A percentile compares a stretch with the other conserved stretches of the same genome.
Conservation (phyloP, 306 rosid genomes). For the Lathyrus sativus region DNA sequence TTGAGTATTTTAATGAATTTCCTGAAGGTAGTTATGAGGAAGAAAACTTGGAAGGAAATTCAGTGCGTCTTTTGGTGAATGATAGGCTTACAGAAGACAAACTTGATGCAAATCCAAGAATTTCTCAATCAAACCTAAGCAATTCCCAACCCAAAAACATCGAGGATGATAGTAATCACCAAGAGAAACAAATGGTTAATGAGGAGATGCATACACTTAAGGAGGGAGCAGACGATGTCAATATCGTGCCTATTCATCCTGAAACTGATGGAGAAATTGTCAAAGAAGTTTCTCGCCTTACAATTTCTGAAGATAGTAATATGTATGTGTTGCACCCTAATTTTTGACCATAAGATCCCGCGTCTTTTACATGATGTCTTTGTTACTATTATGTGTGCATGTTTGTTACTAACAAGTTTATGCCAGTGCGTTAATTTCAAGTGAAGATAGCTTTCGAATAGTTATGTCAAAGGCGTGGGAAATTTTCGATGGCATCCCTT, state of each 20-base stretch:
- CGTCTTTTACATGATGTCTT: too few relatives aligned
- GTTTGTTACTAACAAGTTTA: too few relatives aligned
- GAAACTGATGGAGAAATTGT: constrained; percentile 44
- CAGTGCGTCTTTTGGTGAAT: constrained; percentile 45
- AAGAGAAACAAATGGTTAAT: too few relatives aligned
- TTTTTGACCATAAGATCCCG: too few relatives aligned
- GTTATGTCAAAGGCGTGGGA: too few relatives aligned
- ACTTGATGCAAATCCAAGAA: constrained; percentile 41
- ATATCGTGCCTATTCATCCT: constrained; percentile 46
- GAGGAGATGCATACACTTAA: constrained; percentile 44
- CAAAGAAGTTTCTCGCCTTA: constrained; percentile 50
- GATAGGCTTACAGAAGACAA: too few relatives aligned
- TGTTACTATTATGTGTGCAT: too few relatives aligned
- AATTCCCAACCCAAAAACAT: constrained; percentile 40
- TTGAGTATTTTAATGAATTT: constrained; percentile 62
- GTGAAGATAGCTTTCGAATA: too few relatives aligned
- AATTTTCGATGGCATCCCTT: too few relatives aligned
- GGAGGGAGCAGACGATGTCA: constrained; percentile 36
- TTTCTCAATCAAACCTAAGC: constrained; percentile 48
- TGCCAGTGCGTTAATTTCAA: too few relatives aligned
- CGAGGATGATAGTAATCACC: constrained; percentile 42
- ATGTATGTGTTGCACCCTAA: too few relatives aligned
- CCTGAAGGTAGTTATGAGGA: constrained; percentile 50
- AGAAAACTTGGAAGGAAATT: constrained; percentile 51
- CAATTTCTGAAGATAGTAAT: constrained; percentile 58